A percentile compares a stretch with the other conserved stretches of the same genome.
These are phyloP conservation scores for Dryadomyces quercus-mongolicae DNA, from an alignment of 2,329 filamentous ascomycete species.

Conservation along the genomic window DNA sequence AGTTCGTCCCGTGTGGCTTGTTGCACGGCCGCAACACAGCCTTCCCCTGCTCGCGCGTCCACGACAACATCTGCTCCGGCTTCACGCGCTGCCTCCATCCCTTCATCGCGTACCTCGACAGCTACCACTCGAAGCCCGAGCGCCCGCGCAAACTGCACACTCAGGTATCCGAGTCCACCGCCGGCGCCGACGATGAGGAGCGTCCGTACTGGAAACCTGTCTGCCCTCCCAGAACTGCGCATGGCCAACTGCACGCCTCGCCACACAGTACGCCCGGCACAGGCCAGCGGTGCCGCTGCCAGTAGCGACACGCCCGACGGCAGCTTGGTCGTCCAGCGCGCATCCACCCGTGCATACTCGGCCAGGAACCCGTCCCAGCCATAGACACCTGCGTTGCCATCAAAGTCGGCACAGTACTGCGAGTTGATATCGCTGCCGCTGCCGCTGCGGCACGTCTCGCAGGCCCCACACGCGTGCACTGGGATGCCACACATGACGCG, in stretches of 20 bases:
- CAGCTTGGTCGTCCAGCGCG: neutral
- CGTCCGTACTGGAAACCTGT: neutral
- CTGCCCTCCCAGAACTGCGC: neutral
- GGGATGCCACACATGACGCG: too few species aligned
- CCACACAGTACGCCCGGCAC: neutral
- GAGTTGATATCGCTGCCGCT: too few species aligned
- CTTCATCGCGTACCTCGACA: neutral
- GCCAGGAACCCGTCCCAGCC: neutral
- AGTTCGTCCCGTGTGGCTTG: too few species aligned
- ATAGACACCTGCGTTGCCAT: too few species aligned
- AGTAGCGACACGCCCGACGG: neutral
- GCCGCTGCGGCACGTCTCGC: too few species aligned
- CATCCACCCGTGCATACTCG: neutral
- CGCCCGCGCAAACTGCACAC: neutral
- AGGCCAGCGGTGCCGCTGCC: neutral
- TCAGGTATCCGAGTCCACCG: neutral
- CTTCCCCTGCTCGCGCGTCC: too few species aligned
- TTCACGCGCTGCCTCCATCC: neutral
- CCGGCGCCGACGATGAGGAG: neutral
- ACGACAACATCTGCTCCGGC: neutral
- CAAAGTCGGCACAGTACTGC: too few species aligned
- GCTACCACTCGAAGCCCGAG: neutral
- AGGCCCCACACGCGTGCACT: too few species aligned
- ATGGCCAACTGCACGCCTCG: too few species aligned
- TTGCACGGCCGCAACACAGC: too few species aligned